These are phyloP conservation scores for Isatis lusitanica DNA, from an alignment of 441 rosid species.

Conservation along the genomic window DNA sequence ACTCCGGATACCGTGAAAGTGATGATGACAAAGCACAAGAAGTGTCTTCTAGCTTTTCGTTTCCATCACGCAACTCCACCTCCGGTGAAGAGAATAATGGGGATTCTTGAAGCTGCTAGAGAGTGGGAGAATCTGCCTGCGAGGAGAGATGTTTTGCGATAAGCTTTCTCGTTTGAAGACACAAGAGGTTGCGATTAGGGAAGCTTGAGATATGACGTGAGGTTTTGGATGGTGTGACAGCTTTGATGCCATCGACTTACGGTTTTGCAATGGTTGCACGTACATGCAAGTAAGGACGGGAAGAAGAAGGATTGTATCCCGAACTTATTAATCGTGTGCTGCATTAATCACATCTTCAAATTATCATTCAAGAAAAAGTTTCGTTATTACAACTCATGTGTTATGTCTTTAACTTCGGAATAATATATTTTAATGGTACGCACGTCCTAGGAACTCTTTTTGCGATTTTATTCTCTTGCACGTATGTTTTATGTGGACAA, in stretches of 20 bases:
- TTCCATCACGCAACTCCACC: slow-evolving; percentile 1
- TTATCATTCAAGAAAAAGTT: neutral
- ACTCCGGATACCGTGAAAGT: neutral
- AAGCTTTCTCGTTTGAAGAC: slow-evolving; percentile 6
- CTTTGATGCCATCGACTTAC: slow-evolving; percentile 18
- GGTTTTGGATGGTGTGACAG: neutral
- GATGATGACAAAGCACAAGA: neutral
- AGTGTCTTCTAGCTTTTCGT: slow-evolving; percentile 13
- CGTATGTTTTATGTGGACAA: neutral
- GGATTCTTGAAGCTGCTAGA: slow-evolving; percentile 10
- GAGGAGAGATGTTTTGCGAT: neutral
- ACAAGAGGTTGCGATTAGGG: slow-evolving; percentile 3
- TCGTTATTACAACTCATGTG: too few relatives aligned
- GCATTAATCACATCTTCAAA: slow-evolving; percentile 4
- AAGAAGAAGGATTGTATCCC: slow-evolving; percentile 11
- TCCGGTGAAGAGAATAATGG: neutral
- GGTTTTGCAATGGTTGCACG: slow-evolving; percentile 18
- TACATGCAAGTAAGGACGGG: slow-evolving; percentile 2
- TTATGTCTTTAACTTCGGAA: neutral
- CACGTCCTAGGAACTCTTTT: slow-evolving; percentile 23
- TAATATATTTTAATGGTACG: slow-evolving; percentile 16
- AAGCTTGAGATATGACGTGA: neutral
- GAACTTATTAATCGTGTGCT: slow-evolving; percentile 7
- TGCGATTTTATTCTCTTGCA: neutral
- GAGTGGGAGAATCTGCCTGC: slow-evolving; percentile 10